Conservation (phyloP, 2,329 filamentous ascomycete species). For the Dryadomyces quercivorus region DNA sequence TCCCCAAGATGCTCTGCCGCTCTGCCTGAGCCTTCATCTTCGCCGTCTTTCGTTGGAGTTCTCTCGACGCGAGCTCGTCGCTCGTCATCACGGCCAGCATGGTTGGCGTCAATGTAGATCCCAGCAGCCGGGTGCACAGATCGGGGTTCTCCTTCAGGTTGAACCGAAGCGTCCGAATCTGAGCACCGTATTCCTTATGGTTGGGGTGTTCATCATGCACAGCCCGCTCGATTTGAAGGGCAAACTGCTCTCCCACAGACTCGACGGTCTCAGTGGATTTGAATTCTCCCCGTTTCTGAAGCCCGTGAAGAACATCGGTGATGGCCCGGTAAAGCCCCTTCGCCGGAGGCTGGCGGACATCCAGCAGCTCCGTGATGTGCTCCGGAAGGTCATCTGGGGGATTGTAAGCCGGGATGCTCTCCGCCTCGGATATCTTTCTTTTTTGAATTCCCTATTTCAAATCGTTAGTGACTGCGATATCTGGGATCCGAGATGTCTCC, state of each 20-base stretch:
- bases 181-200: conserved; percentile 39
- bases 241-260: conserved; percentile 55
- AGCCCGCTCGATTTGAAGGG: conserved; percentile 68
- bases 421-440: conserved; percentile 43
- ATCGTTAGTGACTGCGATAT: background rate
- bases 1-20: conserved; percentile 73
- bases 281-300: conserved; percentile 54
- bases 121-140: conserved; percentile 64
- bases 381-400: conserved; percentile 39
- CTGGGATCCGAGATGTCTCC: background rate
- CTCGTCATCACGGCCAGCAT: conserved; percentile 77
- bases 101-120: conserved; percentile 57
- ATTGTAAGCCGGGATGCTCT: conserved; percentile 30
- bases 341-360: conserved; percentile 55
- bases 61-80: conserved; percentile 84
- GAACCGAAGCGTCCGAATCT: conserved; percentile 66
- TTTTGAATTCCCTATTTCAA: conserved; percentile 31
- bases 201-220: conserved; percentile 43
- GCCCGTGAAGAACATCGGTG: conserved; percentile 48
- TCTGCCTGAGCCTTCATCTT: conserved; percentile 67
- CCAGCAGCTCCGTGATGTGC: conserved; percentile 43
- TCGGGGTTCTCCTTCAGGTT: conserved; percentile 85
- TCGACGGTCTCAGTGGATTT: conserved; percentile 50
- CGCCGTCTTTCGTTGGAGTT: conserved; percentile 66
- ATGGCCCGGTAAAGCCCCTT: conserved; percentile 61